A percentile compares a stretch with the other conserved stretches of the same genome.
phyloP scores from a whole-genome alignment of 2,329 filamentous ascomycete species.

The Colletotrichum destructivum region DNA sequence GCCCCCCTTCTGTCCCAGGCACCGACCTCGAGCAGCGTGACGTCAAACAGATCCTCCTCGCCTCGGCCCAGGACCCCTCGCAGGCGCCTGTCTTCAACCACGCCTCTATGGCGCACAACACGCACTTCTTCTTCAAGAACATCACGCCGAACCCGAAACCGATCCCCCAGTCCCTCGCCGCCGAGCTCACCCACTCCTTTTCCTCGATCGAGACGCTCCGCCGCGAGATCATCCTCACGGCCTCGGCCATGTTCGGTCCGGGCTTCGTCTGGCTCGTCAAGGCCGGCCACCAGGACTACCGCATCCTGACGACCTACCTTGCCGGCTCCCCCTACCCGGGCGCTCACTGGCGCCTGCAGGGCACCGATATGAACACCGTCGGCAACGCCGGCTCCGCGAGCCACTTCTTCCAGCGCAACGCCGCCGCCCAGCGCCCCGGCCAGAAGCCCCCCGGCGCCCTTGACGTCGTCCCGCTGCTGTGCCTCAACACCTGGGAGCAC shows the following conservation, averaged over 20 bases:
- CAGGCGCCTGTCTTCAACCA: slow-evolving; percentile 92
- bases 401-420: slow-evolving; percentile 57
- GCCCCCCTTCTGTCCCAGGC: slow-evolving; percentile 59
- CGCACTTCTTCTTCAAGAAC: slow-evolving; percentile 82
- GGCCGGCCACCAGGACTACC: slow-evolving; percentile 64
- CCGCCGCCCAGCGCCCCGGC: slow-evolving; percentile 44
- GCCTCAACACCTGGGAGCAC: slow-evolving; percentile 97
- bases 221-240: slow-evolving; percentile 84
- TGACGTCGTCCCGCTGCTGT: slow-evolving; percentile 83
- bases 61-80: slow-evolving; percentile 83
- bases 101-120: slow-evolving; percentile 97
- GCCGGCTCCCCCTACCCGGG: slow-evolving; percentile 90
- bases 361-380: slow-evolving; percentile 78
- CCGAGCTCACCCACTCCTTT: slow-evolving; percentile 79
- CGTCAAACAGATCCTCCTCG: slow-evolving; percentile 78
- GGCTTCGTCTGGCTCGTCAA: slow-evolving; percentile 97
- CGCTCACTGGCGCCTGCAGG: slow-evolving; percentile 84
- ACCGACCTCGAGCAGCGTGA: slow-evolving; percentile 74
- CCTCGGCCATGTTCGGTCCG: slow-evolving; percentile 93
- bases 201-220: slow-evolving; percentile 87
- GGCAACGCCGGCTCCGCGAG: slow-evolving; percentile 56
- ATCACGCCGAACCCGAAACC: slow-evolving; percentile 59
- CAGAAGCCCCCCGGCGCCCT: slow-evolving; percentile 75
- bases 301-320: slow-evolving; percentile 89
- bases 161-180: slow-evolving; percentile 71